These are phyloP conservation scores for Xylariales sp. DNA, from an alignment of 2,329 filamentous ascomycete genomes.

Conservation along the genomic window DNA sequence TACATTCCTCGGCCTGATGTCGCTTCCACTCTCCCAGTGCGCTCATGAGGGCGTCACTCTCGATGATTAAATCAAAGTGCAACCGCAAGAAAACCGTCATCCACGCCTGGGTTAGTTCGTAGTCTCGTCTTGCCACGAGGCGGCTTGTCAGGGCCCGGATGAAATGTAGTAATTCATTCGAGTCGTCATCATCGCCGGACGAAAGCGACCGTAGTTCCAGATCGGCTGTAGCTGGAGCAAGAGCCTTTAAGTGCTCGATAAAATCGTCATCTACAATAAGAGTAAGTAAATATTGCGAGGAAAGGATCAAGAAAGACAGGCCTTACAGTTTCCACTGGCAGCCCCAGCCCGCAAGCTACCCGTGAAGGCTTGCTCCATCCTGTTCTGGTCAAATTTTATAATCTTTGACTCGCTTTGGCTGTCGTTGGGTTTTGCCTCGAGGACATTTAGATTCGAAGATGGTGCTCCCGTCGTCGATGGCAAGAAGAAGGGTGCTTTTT, in stretches of 20 bases:
- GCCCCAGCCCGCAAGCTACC: conserved; percentile 66
- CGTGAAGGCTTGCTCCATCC: conserved; percentile 69
- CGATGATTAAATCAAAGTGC: conserved; percentile 71
- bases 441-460: conserved; percentile 43
- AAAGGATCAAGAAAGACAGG: conserved; percentile 31
- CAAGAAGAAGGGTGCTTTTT: conserved; percentile 96
- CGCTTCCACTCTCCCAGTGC: conserved; percentile 76
- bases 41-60: conserved; percentile 63
- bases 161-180: conserved; percentile 82
- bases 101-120: conserved; percentile 95
- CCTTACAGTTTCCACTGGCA: conserved; percentile 70
- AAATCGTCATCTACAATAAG: conserved; percentile 68
- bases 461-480: conserved; percentile 67
- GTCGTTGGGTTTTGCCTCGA: conserved; percentile 46
- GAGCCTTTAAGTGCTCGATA: conserved; percentile 80
- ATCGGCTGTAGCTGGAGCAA: conserved; percentile 87
- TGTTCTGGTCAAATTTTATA: conserved; percentile 70
- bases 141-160: conserved; percentile 81
- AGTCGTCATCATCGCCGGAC: conserved; percentile 56
- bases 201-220: conserved; percentile 87
- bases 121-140: conserved; percentile 78
- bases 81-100: conserved; percentile 93
- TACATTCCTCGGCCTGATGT: conserved; percentile 77
- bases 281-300: conserved; percentile 23
- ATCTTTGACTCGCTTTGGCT: conserved; percentile 67